A percentile compares a stretch with the other conserved stretches of the same genome.
These are phyloP conservation scores for Hortaea sp. DNA, from an alignment of 2,329 filamentous ascomycete species.

Conservation along the genomic window DNA sequence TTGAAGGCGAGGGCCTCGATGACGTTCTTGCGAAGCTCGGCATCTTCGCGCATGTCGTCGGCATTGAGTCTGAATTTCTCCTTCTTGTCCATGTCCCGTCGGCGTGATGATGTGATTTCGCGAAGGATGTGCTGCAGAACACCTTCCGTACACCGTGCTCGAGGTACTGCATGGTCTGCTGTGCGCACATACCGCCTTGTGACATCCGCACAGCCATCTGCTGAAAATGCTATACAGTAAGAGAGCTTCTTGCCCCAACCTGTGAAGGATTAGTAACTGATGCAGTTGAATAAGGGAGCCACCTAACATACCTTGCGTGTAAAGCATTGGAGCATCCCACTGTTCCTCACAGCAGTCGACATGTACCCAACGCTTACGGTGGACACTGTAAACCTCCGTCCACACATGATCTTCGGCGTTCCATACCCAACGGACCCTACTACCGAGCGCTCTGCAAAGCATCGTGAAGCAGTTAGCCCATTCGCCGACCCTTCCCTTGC, in stretches of 20 bases:
- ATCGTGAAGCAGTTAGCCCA: constrained; percentile 99
- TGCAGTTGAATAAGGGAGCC: constrained; percentile 1
- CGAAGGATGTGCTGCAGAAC: constrained; percentile 85
- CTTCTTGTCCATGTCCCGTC: constrained; percentile 75
- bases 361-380: constrained; percentile 90
- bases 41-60: constrained; percentile 66
- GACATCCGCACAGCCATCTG: constrained; percentile 65
- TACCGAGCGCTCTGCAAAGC: constrained; percentile 87
- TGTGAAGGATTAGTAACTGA: constrained; percentile 17
- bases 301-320: constrained; percentile 60
- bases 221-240: constrained; percentile 94
- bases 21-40: constrained; percentile 64
- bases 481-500: constrained; percentile 79
- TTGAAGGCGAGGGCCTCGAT: constrained; percentile 64
- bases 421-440: constrained; percentile 93
- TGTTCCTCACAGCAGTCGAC: constrained; percentile 90
- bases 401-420: constrained; percentile 95
- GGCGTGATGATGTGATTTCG: constrained; percentile 77
- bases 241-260: constrained; percentile 94
- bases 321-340: constrained; percentile 89
- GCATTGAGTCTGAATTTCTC: constrained; percentile 73
- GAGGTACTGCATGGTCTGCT: constrained; percentile 59
- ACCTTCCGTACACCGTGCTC: constrained; percentile 74
- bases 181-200: constrained; percentile 63
- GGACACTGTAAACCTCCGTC: constrained; percentile 94